Conservation (phyloP, 2,329 filamentous ascomycete genomes). For the Curvularia sp. region DNA sequence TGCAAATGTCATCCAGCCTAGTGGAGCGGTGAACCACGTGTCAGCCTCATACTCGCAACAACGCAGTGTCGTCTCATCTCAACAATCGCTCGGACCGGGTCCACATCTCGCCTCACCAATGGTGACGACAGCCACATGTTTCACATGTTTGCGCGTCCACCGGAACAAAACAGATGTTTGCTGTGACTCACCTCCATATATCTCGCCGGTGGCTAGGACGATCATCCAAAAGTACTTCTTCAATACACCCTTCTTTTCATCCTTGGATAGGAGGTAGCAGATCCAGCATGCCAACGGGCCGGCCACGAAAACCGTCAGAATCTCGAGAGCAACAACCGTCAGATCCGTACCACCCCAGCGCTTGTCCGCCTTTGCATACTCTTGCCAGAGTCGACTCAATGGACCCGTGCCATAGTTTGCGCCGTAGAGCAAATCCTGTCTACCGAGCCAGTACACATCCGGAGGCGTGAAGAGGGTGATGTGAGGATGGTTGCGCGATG, state of each 20-base stretch:
- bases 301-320: constrained; percentile 66
- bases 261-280: constrained; percentile 59
- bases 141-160: constrained; percentile 13
- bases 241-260: constrained; percentile 48
- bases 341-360: constrained; percentile 67
- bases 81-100: constrained; percentile 26
- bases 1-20: constrained; percentile 69
- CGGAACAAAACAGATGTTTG: constrained; percentile 8
- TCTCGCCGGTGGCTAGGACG: constrained; percentile 66
- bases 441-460: constrained; percentile 61
- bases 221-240: constrained; percentile 62
- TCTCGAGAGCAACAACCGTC: constrained; percentile 65
- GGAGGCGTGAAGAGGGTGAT: constrained; percentile 54
- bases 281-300: constrained; percentile 65
- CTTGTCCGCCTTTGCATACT: constrained; percentile 69
- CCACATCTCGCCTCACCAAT: constrained; percentile 31
- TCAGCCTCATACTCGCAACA: constrained; percentile 43
- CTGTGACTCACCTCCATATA: constrained; percentile 62
- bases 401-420: constrained; percentile 63
- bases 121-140: constrained; percentile 10
- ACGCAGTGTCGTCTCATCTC: constrained; percentile 26
- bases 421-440: constrained; percentile 64
- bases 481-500: constrained; percentile 34
- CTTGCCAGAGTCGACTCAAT: constrained; percentile 66
- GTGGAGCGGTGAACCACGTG: constrained; percentile 46